Percentiles rank a stretch among this genome's conserved stretches.
phyloP scores from a whole-genome alignment of 371 early-diverging fungal species.

The Apophysomyces ossiformis region DNA sequence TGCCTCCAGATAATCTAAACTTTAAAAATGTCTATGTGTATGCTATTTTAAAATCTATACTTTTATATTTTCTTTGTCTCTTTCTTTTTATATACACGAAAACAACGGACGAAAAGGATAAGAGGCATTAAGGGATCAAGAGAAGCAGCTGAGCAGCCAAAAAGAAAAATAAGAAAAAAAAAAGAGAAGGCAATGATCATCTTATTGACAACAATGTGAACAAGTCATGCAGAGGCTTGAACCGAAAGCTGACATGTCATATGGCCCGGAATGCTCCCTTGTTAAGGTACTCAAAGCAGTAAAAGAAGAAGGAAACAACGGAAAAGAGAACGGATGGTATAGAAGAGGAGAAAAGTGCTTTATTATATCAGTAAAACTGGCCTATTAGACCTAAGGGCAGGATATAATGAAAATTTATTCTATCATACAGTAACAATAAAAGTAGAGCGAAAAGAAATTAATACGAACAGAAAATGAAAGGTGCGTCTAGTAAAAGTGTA shows the following conservation, averaged over 20 bases:
- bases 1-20: background rate
- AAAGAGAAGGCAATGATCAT: background rate
- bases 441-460: too few species aligned
- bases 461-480: too few species aligned
- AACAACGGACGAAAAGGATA: background rate
- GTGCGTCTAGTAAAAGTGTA: too few species aligned
- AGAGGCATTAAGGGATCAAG: background rate
- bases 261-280: background rate
- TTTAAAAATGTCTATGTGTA: constrained; percentile 8
- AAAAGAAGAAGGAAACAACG: too few species aligned
- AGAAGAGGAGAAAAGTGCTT: too few species aligned
- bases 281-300: too few species aligned
- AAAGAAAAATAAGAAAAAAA: background rate
- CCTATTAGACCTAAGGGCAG: too few species aligned
- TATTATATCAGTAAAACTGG: too few species aligned
- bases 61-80: background rate
- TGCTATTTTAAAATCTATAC: background rate
- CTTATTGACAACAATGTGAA: constrained; percentile 8
- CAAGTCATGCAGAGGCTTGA: background rate
- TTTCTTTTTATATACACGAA: background rate
- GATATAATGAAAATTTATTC: too few species aligned
- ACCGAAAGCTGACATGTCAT: constrained; percentile 6
- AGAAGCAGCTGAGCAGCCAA: background rate
- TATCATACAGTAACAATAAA: too few species aligned
- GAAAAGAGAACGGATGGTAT: too few species aligned